Conservation (phyloP, 257 asterid species). For the Solanum infundibuliforme region DNA sequence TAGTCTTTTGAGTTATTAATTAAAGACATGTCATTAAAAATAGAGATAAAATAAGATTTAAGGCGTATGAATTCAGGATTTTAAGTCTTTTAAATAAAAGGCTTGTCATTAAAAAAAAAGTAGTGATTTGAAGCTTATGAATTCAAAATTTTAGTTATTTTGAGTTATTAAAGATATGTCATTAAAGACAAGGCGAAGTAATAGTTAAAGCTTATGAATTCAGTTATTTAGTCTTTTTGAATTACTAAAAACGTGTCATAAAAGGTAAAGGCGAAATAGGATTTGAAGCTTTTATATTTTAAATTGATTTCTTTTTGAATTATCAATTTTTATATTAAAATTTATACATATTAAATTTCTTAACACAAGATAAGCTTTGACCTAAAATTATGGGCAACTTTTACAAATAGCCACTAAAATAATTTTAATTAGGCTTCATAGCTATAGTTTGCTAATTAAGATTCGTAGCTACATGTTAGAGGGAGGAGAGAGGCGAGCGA, state of each 20-base stretch:
- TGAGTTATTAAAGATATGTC: background rate
- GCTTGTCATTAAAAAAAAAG: background rate
- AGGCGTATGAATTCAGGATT: background rate
- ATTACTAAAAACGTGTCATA: background rate
- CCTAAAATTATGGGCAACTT: background rate
- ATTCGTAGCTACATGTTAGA: background rate
- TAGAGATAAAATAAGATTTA: too few relatives aligned
- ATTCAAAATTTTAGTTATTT: background rate
- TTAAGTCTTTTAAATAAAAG: too few relatives aligned
- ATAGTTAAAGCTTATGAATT: background rate
- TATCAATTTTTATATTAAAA: background rate
- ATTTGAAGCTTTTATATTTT: background rate
- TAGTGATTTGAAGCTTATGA: background rate
- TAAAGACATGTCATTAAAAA: background rate
- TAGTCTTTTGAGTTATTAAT: background rate
- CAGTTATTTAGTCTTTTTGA: background rate
- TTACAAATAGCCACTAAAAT: too few relatives aligned
- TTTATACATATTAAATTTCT: background rate
- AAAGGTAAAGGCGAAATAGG: background rate
- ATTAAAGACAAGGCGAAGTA: background rate
- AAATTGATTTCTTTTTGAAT: background rate
- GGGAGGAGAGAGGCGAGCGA: background rate
- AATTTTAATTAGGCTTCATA: too few relatives aligned
- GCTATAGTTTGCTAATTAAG: too few relatives aligned
- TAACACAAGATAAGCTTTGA: background rate